phyloP scores from a whole-genome alignment of 805 yeast genomes.

The Yamadazyma olivae region DNA sequence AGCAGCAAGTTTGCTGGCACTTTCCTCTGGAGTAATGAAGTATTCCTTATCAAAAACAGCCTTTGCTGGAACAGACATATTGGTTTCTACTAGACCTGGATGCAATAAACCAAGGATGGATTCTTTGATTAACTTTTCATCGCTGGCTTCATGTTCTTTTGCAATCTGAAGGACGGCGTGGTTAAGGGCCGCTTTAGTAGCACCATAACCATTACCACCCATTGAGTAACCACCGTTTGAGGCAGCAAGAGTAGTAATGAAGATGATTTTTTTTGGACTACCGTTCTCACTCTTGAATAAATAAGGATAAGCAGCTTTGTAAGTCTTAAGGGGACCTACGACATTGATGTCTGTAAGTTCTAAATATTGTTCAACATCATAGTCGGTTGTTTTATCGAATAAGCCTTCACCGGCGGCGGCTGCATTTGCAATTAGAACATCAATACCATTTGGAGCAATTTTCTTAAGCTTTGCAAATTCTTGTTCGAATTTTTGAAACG shows the following conservation, averaged over 20 bases:
- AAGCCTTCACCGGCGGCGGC: slow-evolving; percentile 14
- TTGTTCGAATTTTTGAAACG: neutral
- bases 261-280: slow-evolving; percentile 3
- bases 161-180: slow-evolving; percentile 11
- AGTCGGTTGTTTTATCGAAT: no score
- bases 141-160: neutral
- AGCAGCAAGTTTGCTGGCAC: no score
- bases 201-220: slow-evolving; percentile 19
- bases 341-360: neutral
- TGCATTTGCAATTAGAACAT: slow-evolving; percentile 34
- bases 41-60: neutral
- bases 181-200: slow-evolving; percentile 34
- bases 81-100: slow-evolving; percentile 7
- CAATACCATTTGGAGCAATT: slow-evolving; percentile 25
- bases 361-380: no score
- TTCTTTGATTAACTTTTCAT: neutral
- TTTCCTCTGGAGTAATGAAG: slow-evolving; percentile 1
- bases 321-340: neutral
- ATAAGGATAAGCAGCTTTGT: slow-evolving; percentile 1
- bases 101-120: neutral
- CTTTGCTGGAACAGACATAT: neutral
- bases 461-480: slow-evolving; percentile 6
- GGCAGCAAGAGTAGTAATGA: slow-evolving; percentile 13
- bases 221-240: neutral
- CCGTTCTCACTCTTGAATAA: slow-evolving; percentile 7